Evolutionary conservation across 306 rosid genomes (phyloP).

Genomic region (Biancaea sappan): DNA sequence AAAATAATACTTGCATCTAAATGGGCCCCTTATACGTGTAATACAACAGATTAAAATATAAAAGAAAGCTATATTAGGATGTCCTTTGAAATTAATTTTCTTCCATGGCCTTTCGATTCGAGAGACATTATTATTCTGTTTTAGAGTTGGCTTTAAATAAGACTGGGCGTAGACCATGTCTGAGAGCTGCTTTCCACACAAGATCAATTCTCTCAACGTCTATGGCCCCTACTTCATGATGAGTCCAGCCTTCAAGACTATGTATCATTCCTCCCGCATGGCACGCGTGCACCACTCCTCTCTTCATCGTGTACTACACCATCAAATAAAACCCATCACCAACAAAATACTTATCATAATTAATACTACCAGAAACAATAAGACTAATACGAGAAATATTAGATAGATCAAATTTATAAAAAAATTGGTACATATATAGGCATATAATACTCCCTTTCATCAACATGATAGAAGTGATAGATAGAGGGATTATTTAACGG

Average conservation of each 20-base stretch:
- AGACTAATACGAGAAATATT: no score
- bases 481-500: no score
- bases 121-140: not conserved
- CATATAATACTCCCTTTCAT: no score
- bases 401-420: no score
- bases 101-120: not conserved
- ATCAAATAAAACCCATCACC: not conserved
- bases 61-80: not conserved
- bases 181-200: constrained; percentile 90
- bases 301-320: constrained; percentile 79
- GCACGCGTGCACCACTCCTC: constrained; percentile 95
- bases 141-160: constrained; percentile 37
- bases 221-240: constrained; percentile 89
- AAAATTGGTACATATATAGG: no score
- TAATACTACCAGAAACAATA: no score
- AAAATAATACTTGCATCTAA: no score
- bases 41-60: not conserved
- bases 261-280: constrained; percentile 96
- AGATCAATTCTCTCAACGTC: constrained; percentile 78
- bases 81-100: not conserved
- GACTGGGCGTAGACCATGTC: constrained; percentile 77
- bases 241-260: constrained; percentile 80
- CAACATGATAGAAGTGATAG: no score
- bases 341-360: no score
- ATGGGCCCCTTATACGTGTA: not conserved